Percentiles rank a stretch among this genome's conserved stretches.
Evolutionary conservation across 345 rosid species (phyloP).

Genomic region (Anacardium occidentale): DNA sequence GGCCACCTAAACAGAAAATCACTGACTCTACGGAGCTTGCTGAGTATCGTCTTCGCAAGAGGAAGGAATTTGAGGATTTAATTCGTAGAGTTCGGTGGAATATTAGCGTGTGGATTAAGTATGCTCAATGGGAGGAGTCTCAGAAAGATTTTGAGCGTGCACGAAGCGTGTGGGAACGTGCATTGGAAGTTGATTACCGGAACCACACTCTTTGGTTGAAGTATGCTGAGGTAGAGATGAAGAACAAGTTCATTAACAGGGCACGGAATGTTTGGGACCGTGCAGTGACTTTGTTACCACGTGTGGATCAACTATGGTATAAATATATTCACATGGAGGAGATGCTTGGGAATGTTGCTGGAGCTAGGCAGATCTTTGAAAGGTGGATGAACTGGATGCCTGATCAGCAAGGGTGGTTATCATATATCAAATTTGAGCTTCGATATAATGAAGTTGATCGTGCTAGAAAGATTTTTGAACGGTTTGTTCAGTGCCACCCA

Average conservation of each 20-base stretch:
- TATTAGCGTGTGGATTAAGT: slow-evolving; percentile 67
- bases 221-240: slow-evolving; percentile 89
- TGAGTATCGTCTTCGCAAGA: slow-evolving; percentile 66
- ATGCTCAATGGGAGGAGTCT: slow-evolving; percentile 94
- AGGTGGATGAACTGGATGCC: slow-evolving; percentile 91
- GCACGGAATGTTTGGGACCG: slow-evolving; percentile 91
- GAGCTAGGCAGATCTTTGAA: slow-evolving; percentile 75
- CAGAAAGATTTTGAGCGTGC: slow-evolving; percentile 87
- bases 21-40: slow-evolving; percentile 69
- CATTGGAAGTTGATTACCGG: slow-evolving; percentile 66
- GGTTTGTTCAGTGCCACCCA: slow-evolving; percentile 72
- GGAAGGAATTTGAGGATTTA: slow-evolving; percentile 76
- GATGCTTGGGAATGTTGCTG: slow-evolving; percentile 74
- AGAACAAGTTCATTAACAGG: slow-evolving; percentile 74
- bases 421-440: slow-evolving; percentile 74
- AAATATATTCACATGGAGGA: slow-evolving; percentile 95
- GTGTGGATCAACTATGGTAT: slow-evolving; percentile 91
- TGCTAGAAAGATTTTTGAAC: slow-evolving; percentile 59
- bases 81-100: slow-evolving; percentile 78
- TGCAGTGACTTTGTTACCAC: slow-evolving; percentile 66
- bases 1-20: slow-evolving; percentile 82
- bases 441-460: slow-evolving; percentile 71
- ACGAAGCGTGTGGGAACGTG: slow-evolving; percentile 87
- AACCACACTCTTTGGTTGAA: slow-evolving; percentile 87
- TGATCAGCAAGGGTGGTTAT: slow-evolving; percentile 82